These are phyloP conservation scores for Fusarium praegraminearum DNA, from an alignment of 2,329 filamentous ascomycete genomes.

Conservation along the genomic window DNA sequence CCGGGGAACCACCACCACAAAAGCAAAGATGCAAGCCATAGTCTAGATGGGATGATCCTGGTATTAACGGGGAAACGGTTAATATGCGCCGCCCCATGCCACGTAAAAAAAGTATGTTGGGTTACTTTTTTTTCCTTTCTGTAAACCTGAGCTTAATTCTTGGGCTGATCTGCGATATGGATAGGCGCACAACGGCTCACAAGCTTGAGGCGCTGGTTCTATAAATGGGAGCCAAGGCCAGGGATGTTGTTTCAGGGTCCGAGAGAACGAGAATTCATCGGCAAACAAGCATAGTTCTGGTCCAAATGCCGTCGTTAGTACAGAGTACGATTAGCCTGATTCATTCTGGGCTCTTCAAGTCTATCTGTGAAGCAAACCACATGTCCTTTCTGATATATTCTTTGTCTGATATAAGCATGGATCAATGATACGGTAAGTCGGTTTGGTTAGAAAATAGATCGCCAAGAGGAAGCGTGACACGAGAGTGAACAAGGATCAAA, in stretches of 20 bases:
- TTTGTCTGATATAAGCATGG: conserved; percentile 10
- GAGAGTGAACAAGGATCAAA: conserved; percentile 24
- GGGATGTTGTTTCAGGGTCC: background rate
- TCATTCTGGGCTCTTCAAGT: background rate
- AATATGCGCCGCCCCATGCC: conserved; percentile 40
- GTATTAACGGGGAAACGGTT: conserved; percentile 31
- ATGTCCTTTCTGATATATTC: conserved; percentile 6
- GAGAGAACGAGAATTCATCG: background rate
- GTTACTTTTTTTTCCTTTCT: conserved; percentile 8
- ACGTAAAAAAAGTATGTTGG: conserved; percentile 20
- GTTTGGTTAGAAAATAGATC: conserved; percentile 19
- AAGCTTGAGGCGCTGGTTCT: conserved; percentile 31
- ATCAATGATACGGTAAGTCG: background rate
- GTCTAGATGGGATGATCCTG: conserved; percentile 28
- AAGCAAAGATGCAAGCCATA: conserved; percentile 16
- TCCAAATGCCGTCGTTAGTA: background rate
- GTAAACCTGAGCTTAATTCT: conserved; percentile 16
- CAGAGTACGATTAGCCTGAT: background rate
- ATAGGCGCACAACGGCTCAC: conserved; percentile 21
- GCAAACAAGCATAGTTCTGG: conserved; percentile 15
- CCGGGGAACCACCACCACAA: conserved; percentile 25
- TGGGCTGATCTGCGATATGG: conserved; percentile 12
- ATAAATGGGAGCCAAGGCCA: conserved; percentile 40
- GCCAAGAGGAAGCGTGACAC: conserved; percentile 19
- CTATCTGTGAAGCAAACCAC: conserved; percentile 11